Conservation (phyloP, 2,329 filamentous ascomycete genomes). For the Canariomyces notabilis region DNA sequence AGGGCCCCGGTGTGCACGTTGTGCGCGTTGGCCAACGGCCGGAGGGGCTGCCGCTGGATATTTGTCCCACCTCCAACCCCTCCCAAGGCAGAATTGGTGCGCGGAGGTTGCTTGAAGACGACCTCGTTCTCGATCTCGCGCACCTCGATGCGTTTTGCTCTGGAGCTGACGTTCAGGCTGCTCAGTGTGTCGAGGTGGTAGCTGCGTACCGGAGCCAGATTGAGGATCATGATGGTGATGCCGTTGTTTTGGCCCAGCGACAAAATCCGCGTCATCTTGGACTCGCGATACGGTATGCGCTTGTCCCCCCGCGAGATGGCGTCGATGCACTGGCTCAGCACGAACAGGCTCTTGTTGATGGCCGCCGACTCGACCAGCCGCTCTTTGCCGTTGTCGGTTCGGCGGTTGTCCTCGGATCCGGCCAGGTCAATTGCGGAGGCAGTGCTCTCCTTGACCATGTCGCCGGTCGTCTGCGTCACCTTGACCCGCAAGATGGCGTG, state of each 20-base stretch:
- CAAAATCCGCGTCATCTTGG: conserved; percentile 94
- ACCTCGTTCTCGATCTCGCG: conserved; percentile 94
- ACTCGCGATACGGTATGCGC: conserved; percentile 88
- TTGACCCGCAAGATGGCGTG: conserved; percentile 91
- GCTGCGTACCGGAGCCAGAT: conserved; percentile 82
- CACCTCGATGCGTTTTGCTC: conserved; percentile 93
- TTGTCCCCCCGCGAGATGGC: conserved; percentile 73
- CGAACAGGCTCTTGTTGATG: conserved; percentile 96
- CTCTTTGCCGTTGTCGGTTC: conserved; percentile 91
- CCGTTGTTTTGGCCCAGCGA: conserved; percentile 92
- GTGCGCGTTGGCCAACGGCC: conserved; percentile 68
- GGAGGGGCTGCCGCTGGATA: conserved; percentile 67
- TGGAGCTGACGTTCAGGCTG: conserved; percentile 89
- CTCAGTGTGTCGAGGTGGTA: conserved; percentile 93
- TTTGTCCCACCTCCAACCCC: too few species aligned
- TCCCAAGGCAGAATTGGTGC: conserved; percentile 38
- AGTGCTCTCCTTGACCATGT: conserved; percentile 68
- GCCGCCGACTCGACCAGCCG: conserved; percentile 89
- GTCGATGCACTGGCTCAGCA: conserved; percentile 90
- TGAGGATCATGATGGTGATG: conserved; percentile 93
- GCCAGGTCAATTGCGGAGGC: conserved; percentile 92
- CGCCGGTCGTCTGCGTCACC: conserved; percentile 68
- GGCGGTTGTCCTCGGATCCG: conserved; percentile 89
- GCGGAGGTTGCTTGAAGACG: conserved; percentile 71
- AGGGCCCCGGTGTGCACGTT: conserved; percentile 62